These are phyloP conservation scores for Rugosomyces carneus DNA, from an alignment of 1,284 basidiomycete species.

Conservation along the genomic window DNA sequence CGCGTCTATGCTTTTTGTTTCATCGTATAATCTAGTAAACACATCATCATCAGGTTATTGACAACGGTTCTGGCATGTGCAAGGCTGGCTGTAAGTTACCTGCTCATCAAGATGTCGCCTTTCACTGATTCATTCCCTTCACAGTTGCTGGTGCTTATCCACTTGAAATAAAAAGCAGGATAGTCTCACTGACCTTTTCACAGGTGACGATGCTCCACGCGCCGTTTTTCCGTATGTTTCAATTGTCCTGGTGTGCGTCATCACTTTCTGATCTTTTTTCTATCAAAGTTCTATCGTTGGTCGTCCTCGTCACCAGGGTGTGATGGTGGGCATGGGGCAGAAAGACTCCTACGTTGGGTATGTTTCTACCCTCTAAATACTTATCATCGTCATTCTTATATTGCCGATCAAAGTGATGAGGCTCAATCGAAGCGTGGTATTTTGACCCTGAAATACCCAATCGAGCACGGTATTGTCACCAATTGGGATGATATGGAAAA, in stretches of 20 bases:
- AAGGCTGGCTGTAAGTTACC: slow-evolving; percentile 77
- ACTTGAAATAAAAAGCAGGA: neutral
- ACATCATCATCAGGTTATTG: slow-evolving; percentile 55
- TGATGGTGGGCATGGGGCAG: slow-evolving; percentile 87
- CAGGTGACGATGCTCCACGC: slow-evolving; percentile 67
- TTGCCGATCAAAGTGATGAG: slow-evolving; percentile 57
- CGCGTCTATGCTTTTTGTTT: slow-evolving; percentile 16
- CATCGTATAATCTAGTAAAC: neutral
- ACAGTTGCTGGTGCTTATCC: slow-evolving; percentile 44
- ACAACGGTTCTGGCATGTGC: slow-evolving; percentile 89
- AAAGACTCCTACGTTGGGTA: slow-evolving; percentile 88
- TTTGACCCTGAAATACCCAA: slow-evolving; percentile 85
- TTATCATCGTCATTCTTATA: slow-evolving; percentile 6
- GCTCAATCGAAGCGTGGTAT: slow-evolving; percentile 96
- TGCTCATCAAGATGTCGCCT: slow-evolving; percentile 12
- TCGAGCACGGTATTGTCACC: slow-evolving; percentile 84
- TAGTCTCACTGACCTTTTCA: slow-evolving; percentile 14
- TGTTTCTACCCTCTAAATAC: slow-evolving; percentile 18
- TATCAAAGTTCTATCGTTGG: slow-evolving; percentile 78
- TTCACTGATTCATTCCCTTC: slow-evolving; percentile 13
- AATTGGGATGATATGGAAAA: slow-evolving; percentile 98
- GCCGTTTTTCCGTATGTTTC: slow-evolving; percentile 61
- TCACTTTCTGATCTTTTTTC: slow-evolving; percentile 4
- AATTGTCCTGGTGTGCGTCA: neutral
- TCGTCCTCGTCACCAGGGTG: slow-evolving; percentile 88